Base-by-base conservation (phyloP, 192 early-diverging fungal genomes). In the Linnemannia zychae region DNA sequence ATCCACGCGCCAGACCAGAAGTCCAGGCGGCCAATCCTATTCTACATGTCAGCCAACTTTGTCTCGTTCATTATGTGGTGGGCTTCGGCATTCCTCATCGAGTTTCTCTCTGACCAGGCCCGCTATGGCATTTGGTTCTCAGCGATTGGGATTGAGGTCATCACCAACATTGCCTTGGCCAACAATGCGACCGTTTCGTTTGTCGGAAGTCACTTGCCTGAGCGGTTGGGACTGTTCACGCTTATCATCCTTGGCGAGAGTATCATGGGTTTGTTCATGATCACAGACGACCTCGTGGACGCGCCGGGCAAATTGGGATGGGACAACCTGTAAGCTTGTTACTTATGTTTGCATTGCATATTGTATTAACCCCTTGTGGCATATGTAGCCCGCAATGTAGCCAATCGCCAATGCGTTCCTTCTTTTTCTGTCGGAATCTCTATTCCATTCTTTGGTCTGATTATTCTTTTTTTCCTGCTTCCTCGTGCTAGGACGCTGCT, bases 191-290 rank as follows among this genome's bases (percentile, higher is more conserved):
- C 84, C 28, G 88, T 89, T 1, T 87, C 88, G 12, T 87, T 90
- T 52, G 72, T 74, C 13, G 81, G 83, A 12, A 90, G 90, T 28
- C 90, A 90, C 81, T 65, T 90, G 31, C 88, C 82, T 0, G 90
- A 90, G 71, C 72, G 90, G 33, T 80, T 90, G 50, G 90, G 90
- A 36, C 72, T 90, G 0, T 90, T 90, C 53, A 90, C 89, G 34
- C 72, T 90, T 13, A 88, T 90, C 65, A 87, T 90, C 65, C 66
- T 90, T 15, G 89, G 89, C 38, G 80, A 81, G 75, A 63, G 71
- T 70, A 47, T 82, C 60, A 83, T 82, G 72, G 74, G 78, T 3
- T 9, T 86, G 17, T 80, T 82, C 53, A 52, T 87, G 47, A 15
- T 80, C 44, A 80, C 67, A n/a, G 78, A 63, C 38, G 66, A 79